phyloP scores from a whole-genome alignment of 768 basidiomycete genomes.

The Hypholoma sublateritium region DNA sequence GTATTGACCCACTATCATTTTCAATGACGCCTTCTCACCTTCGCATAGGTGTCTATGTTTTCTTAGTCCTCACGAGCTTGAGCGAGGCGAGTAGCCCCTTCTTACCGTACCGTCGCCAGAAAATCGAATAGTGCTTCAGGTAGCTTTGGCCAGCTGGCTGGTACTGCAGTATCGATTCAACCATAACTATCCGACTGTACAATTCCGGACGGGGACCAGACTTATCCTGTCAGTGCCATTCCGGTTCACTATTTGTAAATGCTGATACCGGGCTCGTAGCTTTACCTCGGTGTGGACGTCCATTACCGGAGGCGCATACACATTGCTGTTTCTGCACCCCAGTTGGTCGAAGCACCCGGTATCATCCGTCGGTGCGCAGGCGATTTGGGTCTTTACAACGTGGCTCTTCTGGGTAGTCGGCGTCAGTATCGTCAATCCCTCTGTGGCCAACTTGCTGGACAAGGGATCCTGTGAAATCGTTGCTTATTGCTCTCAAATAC shows the following conservation, averaged over 20 bases:
- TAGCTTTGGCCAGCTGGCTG: conserved; percentile 59
- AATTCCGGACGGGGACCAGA: conserved; percentile 41
- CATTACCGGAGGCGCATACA: conserved; percentile 49
- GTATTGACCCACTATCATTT: conserved; percentile 29
- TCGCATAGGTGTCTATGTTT: conserved; percentile 46
- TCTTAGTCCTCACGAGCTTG: conserved; percentile 48
- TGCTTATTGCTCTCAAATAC: conserved; percentile 59
- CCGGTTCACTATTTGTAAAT: conserved; percentile 2
- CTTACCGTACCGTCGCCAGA: background rate
- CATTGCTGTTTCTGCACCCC: conserved; percentile 62
- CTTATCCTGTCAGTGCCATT: conserved; percentile 46
- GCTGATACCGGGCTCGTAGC: conserved; percentile 27
- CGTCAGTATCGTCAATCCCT: conserved; percentile 48
- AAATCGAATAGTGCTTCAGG: conserved; percentile 26
- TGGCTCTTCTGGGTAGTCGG: conserved; percentile 64
- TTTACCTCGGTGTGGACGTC: conserved; percentile 64
- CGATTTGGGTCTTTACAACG: conserved; percentile 56
- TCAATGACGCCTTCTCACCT: conserved; percentile 12
- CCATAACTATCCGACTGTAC: conserved; percentile 48
- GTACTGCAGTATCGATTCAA: conserved; percentile 55
- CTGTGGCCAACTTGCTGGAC: conserved; percentile 44
- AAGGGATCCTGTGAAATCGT: conserved; percentile 39
- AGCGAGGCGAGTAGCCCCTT: conserved; percentile 36
- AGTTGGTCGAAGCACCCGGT: conserved; percentile 52
- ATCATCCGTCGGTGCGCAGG: conserved; percentile 58